These are phyloP conservation scores for Populus trichocarpa DNA, from an alignment of 441 rosid species.

Conservation along the genomic window DNA sequence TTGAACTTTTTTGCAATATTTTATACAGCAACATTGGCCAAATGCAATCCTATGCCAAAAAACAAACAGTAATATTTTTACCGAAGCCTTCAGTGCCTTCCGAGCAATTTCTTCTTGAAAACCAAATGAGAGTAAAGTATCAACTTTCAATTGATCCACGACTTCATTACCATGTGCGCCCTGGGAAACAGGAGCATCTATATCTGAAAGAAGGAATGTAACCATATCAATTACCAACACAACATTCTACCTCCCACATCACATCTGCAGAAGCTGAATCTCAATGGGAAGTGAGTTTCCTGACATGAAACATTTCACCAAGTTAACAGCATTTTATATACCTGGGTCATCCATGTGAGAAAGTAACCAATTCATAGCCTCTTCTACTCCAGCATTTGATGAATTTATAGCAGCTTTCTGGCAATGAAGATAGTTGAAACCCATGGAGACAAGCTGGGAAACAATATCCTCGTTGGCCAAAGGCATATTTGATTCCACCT, in stretches of 20 bases:
- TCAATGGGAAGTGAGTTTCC: background rate
- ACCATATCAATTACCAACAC: background rate
- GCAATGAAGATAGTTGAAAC: slow-evolving; percentile 81
- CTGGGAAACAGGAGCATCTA: slow-evolving; percentile 61
- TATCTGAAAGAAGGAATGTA: slow-evolving; percentile 42
- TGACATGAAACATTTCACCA: background rate
- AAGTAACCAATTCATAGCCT: slow-evolving; percentile 96
- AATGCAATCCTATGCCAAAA: background rate
- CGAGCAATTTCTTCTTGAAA: slow-evolving; percentile 77
- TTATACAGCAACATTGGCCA: background rate
- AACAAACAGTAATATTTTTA: slow-evolving; percentile 27
- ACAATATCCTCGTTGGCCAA: slow-evolving; percentile 81
- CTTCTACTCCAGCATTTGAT: slow-evolving; percentile 82
- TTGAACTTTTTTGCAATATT: background rate
- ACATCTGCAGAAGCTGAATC: background rate
- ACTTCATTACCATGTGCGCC: slow-evolving; percentile 30
- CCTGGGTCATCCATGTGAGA: slow-evolving; percentile 96
- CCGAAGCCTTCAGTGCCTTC: slow-evolving; percentile 84
- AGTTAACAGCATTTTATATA: slow-evolving; percentile 21
- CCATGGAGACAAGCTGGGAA: slow-evolving; percentile 88
- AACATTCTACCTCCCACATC: background rate
- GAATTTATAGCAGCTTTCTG: slow-evolving; percentile 92
- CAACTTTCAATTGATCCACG: slow-evolving; percentile 67
- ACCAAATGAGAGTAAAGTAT: slow-evolving; percentile 85
- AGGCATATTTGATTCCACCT: slow-evolving; percentile 45